Evolutionary conservation across 768 basidiomycete species (phyloP).

Genomic region (Mycena vulgaris): DNA sequence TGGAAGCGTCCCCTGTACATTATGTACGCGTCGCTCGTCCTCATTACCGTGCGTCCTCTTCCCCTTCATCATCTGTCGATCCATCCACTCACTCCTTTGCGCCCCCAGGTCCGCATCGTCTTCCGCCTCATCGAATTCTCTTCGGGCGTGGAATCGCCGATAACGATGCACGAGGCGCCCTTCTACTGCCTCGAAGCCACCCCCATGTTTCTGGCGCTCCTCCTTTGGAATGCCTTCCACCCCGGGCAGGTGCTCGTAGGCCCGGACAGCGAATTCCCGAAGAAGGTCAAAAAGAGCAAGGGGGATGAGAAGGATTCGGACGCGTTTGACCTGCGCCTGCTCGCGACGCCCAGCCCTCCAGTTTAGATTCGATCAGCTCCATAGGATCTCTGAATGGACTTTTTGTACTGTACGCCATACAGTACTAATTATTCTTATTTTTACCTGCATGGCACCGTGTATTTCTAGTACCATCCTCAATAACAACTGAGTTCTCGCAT

Average conservation of each 20-base stretch:
- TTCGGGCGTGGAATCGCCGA: slow-evolving; percentile 23
- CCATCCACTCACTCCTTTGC: neutral
- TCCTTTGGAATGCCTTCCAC: slow-evolving; percentile 32
- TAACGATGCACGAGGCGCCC: slow-evolving; percentile 34
- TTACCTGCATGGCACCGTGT: too few species aligned
- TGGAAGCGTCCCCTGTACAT: slow-evolving; percentile 39
- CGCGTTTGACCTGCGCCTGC: neutral
- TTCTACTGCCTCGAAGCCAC: slow-evolving; percentile 40
- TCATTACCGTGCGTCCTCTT: slow-evolving; percentile 39
- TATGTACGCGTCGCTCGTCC: slow-evolving; percentile 37
- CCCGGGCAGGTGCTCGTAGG: slow-evolving; percentile 39
- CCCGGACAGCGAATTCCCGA: slow-evolving; percentile 38
- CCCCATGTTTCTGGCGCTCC: slow-evolving; percentile 39
- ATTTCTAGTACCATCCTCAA: too few species aligned
- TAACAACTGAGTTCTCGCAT: too few species aligned
- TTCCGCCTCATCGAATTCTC: slow-evolving; percentile 37
- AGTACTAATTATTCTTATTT: too few species aligned
- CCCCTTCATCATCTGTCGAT: neutral
- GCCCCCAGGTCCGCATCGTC: slow-evolving; percentile 26
- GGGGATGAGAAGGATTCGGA: neutral
- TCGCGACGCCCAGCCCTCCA: neutral
- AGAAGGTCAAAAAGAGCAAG: slow-evolving; percentile 21
- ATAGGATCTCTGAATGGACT: too few species aligned
- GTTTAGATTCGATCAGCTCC: neutral
- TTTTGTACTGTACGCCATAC: too few species aligned